A percentile compares a stretch with the other conserved stretches of the same genome.
phyloP scores from a whole-genome alignment of 192 early-diverging fungal genomes.

The Dissophora ornata region DNA sequence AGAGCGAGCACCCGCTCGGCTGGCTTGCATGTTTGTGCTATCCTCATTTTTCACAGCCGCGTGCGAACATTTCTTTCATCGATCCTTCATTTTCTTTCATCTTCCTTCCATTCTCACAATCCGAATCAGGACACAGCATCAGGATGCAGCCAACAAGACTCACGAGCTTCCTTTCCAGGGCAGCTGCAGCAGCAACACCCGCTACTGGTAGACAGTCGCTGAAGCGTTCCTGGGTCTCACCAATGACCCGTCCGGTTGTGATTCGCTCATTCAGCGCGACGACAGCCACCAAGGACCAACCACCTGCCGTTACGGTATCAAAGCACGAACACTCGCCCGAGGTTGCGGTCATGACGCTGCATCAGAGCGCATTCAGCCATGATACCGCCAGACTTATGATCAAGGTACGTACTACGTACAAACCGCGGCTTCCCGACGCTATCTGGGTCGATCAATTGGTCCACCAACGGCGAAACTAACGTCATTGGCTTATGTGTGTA shows the following conservation, averaged over 20 bases:
- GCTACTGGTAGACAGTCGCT: conserved; percentile 6
- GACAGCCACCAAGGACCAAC: too few relatives aligned
- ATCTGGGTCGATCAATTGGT: too few relatives aligned
- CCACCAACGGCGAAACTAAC: background rate
- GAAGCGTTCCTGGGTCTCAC: background rate
- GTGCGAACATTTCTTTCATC: background rate
- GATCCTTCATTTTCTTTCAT: background rate
- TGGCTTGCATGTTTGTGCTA: too few relatives aligned
- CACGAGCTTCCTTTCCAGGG: conserved; percentile 17
- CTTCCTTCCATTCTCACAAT: background rate
- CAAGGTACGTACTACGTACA: conserved; percentile 14
- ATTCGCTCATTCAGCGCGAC: conserved; percentile 24
- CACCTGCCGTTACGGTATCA: conserved; percentile 17
- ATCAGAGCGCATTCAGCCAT: conserved; percentile 45
- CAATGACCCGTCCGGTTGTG: conserved; percentile 1
- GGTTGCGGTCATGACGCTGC: conserved; percentile 39
- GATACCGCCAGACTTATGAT: conserved; percentile 33
- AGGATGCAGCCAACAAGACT: conserved; percentile 25
- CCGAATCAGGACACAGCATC: background rate
- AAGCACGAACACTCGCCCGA: conserved; percentile 32
- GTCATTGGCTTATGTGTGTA: too few relatives aligned
- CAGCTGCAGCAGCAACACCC: too few relatives aligned
- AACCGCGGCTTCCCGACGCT: too few relatives aligned
- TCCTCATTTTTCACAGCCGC: too few relatives aligned
- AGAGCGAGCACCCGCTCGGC: too few relatives aligned